Evolutionary conservation across 179 eudicot species (phyloP).

Genomic region (Carnegiea gigantea): DNA sequence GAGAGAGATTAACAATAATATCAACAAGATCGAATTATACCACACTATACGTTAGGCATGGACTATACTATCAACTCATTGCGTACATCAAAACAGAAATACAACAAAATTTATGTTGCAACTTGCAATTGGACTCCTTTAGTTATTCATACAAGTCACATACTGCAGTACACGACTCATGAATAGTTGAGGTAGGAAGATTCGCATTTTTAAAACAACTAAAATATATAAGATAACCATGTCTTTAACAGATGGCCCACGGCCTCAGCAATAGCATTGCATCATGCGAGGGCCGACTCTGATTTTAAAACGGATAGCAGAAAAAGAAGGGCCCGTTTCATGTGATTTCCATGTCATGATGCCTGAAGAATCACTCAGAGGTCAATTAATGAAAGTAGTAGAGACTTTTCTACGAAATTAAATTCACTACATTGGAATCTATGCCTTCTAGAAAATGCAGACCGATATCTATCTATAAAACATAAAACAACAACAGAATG

Average conservation of each 20-base stretch:
- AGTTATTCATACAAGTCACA: background rate
- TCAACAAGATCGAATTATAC: background rate
- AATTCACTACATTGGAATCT: too few relatives aligned
- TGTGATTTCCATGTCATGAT: too few relatives aligned
- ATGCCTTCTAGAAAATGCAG: too few relatives aligned
- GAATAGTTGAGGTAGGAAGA: background rate
- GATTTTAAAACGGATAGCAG: background rate
- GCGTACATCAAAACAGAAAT: constrained; percentile 1
- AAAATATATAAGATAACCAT: background rate
- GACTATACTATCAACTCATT: background rate
- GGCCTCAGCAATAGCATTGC: background rate
- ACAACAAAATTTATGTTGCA: background rate
- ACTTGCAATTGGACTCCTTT: background rate
- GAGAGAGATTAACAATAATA: too few relatives aligned
- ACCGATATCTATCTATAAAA: background rate
- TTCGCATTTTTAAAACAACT: background rate
- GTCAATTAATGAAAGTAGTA: background rate
- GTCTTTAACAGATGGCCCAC: background rate
- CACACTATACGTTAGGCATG: background rate
- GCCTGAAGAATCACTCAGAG: background rate
- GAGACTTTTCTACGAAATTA: background rate
- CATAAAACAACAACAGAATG: background rate
- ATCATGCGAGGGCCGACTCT: background rate
- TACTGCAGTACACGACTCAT: background rate
- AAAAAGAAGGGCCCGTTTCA: too few relatives aligned